Conservation (phyloP, 306 rosid species). For the Oxytropis ochrocephala region DNA sequence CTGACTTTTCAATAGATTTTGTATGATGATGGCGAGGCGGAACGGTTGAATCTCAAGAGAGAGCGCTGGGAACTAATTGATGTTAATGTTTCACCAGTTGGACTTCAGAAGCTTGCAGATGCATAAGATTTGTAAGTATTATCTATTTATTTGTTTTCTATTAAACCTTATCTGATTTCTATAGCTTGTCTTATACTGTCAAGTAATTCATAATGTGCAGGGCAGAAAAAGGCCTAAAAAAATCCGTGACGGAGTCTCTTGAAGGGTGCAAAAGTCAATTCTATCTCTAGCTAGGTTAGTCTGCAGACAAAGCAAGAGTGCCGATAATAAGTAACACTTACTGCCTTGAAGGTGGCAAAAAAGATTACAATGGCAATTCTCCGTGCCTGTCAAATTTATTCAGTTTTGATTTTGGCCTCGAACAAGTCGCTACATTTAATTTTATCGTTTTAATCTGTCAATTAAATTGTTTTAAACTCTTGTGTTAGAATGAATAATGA, state of each 20-base stretch:
- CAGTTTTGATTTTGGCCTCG: conserved; percentile 75
- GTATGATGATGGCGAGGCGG: too few species aligned
- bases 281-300: too few species aligned
- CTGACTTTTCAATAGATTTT: too few species aligned
- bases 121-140: too few species aligned
- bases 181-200: conserved; percentile 9
- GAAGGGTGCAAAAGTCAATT: conserved; percentile 2
- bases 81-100: too few species aligned
- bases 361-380: conserved; percentile 43
- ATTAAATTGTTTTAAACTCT: too few species aligned
- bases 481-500: too few species aligned
- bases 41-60: too few species aligned
- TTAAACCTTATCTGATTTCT: background rate
- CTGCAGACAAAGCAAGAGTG: conserved; percentile 98
- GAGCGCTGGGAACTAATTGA: too few species aligned
- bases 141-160: background rate
- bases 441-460: background rate
- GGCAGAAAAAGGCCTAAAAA: conserved; percentile 24
- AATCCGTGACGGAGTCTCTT: conserved; percentile 8
- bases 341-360: conserved; percentile 97
- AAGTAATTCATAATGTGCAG: conserved; percentile 35
- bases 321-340: conserved; percentile 40
- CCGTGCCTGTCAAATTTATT: conserved; percentile 74
- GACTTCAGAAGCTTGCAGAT: too few species aligned
- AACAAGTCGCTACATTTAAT: conserved; percentile 70